Evolutionary conservation across 2,329 filamentous ascomycete species (phyloP).

Genomic region (Sporothrix mexicana): DNA sequence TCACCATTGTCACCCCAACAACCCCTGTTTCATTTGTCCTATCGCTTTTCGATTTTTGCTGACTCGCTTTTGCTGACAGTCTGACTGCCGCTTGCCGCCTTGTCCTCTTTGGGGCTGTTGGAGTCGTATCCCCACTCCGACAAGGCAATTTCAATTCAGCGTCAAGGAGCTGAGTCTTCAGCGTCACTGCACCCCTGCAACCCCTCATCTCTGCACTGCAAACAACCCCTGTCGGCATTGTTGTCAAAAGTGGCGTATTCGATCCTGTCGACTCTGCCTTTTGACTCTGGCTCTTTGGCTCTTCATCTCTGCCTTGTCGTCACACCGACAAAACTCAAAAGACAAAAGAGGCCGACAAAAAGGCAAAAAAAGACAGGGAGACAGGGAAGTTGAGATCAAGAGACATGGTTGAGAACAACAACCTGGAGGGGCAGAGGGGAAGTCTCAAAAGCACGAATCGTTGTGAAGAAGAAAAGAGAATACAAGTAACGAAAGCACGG

Average conservation of each 20-base stretch:
- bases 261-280: background rate
- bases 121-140: background rate
- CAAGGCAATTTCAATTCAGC: background rate
- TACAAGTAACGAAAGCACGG: too few species aligned
- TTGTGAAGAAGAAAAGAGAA: background rate
- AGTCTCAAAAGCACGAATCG: background rate
- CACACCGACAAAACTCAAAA: background rate
- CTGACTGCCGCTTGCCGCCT: conserved; percentile 9
- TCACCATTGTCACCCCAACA: background rate
- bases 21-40: background rate
- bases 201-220: background rate
- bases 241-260: conserved; percentile 18
- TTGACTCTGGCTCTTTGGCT: background rate
- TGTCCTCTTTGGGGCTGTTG: background rate
- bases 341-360: background rate
- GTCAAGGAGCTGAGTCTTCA: background rate
- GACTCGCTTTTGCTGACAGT: background rate
- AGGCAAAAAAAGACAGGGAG: too few species aligned
- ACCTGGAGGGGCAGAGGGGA: background rate
- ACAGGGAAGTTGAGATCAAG: too few species aligned
- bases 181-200: conserved; percentile 1
- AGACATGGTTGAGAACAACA: too few species aligned
- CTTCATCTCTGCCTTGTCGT: background rate
- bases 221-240: conserved; percentile 5
- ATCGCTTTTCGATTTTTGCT: background rate